These are phyloP conservation scores for Pseudohyphozyma bogoriensis DNA, from an alignment of 768 basidiomycete genomes.

Conservation along the genomic window DNA sequence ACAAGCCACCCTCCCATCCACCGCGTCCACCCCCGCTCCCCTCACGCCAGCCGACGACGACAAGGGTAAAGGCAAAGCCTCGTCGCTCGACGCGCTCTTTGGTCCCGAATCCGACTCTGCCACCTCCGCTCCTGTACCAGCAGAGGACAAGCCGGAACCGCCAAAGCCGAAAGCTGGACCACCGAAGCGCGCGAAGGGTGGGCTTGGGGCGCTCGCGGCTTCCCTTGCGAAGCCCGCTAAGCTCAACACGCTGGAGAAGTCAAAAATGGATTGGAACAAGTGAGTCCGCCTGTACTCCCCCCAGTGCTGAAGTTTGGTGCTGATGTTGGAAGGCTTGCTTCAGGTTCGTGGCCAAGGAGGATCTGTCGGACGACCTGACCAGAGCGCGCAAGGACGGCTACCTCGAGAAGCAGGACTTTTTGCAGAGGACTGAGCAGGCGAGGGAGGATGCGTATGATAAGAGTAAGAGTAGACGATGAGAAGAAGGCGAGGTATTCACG, in stretches of 20 bases:
- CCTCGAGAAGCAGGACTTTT: slow-evolving; percentile 73
- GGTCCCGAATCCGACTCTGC: neutral
- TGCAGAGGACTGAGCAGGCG: slow-evolving; percentile 62
- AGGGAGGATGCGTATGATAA: slow-evolving; percentile 57
- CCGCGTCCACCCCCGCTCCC: neutral
- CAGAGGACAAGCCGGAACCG: too few species aligned
- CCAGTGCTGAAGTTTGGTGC: neutral
- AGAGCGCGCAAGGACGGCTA: slow-evolving; percentile 67
- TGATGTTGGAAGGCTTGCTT: neutral
- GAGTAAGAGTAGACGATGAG: slow-evolving; percentile 49
- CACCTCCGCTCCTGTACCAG: slow-evolving; percentile 10
- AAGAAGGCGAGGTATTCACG: too few species aligned
- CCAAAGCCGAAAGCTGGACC: slow-evolving; percentile 35
- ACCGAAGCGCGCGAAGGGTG: slow-evolving; percentile 43
- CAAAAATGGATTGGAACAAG: slow-evolving; percentile 68
- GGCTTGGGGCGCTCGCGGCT: slow-evolving; percentile 52
- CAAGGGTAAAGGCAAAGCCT: neutral
- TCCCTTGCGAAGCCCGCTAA: slow-evolving; percentile 47
- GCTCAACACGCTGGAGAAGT: slow-evolving; percentile 73
- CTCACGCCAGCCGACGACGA: neutral
- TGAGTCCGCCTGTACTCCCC: neutral
- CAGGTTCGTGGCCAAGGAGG: slow-evolving; percentile 31
- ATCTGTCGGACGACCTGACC: slow-evolving; percentile 60
- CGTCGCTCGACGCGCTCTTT: slow-evolving; percentile 11
- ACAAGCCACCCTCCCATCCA: neutral